phyloP scores from a whole-genome alignment of 352 stramenopile species.

The Sclerospora graminicola region DNA sequence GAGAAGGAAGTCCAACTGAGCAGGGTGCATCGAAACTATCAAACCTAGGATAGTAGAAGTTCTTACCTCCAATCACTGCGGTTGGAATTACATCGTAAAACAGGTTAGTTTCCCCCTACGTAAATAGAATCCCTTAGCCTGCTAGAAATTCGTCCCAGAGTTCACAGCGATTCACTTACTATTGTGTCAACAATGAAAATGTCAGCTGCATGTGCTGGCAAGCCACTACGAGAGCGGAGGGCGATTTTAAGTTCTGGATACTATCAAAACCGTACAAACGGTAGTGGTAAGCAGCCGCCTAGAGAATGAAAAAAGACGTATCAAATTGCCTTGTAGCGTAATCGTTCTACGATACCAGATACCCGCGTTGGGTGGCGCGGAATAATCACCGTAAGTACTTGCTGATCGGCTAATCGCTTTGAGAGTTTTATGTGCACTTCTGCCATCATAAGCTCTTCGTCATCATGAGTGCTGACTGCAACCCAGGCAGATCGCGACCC shows the following conservation, averaged over 20 bases:
- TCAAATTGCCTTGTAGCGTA: conserved; percentile 21
- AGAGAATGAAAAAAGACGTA: not conserved
- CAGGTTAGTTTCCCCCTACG: conserved; percentile 47
- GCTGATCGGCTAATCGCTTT: conserved; percentile 1
- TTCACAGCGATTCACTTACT: conserved; percentile 14
- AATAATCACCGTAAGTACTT: conserved; percentile 41
- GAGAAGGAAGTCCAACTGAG: not conserved
- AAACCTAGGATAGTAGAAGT: not conserved
- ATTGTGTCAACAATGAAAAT: conserved; percentile 66
- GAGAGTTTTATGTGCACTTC: conserved; percentile 23
- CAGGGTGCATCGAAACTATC: not conserved
- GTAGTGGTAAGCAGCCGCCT: not conserved
- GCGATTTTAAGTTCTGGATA: conserved; percentile 28
- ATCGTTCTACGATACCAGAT: conserved; percentile 20
- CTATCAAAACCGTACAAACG: conserved; percentile 11
- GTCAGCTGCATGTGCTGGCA: conserved; percentile 18
- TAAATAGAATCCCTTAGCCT: not conserved
- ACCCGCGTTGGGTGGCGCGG: conserved; percentile 46
- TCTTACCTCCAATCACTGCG: conserved; percentile 53
- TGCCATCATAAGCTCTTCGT: conserved; percentile 45
- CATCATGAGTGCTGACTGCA: conserved; percentile 55
- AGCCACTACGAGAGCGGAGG: conserved; percentile 21
- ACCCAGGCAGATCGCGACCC: conserved; percentile 29
- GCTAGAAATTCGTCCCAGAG: not conserved
- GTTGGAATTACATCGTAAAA: conserved; percentile 38